Evolutionary conservation across 129 eudicot genomes (phyloP).

Genomic region (Chrysanthemum seticuspe): DNA sequence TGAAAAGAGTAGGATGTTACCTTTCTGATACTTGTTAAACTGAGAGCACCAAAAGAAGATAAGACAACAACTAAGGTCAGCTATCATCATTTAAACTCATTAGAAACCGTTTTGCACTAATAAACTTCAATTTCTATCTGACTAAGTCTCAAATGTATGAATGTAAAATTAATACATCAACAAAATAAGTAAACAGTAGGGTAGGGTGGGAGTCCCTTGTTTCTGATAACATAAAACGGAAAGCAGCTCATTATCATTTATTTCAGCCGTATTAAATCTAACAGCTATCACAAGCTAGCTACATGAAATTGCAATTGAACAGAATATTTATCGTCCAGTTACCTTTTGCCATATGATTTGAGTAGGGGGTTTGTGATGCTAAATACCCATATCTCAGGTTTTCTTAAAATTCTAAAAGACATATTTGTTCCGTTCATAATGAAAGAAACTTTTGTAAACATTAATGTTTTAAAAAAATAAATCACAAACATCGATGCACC

Average conservation of each 20-base stretch:
- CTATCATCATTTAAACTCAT: too few species aligned
- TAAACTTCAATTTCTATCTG: too few species aligned
- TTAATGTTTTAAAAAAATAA: background rate
- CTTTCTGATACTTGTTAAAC: background rate
- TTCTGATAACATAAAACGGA: background rate
- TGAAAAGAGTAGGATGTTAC: background rate
- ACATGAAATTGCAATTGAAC: background rate
- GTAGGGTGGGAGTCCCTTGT: background rate
- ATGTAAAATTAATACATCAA: too few species aligned
- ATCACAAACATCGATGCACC: too few species aligned
- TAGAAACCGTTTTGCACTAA: too few species aligned
- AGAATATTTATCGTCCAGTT: background rate
- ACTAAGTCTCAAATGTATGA: too few species aligned
- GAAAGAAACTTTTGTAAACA: background rate
- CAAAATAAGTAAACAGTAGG: background rate
- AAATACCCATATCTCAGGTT: background rate
- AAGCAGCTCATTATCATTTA: slow-evolving; percentile 3
- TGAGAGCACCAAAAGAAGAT: background rate
- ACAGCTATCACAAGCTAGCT: background rate
- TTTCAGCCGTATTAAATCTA: background rate
- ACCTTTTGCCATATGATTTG: background rate
- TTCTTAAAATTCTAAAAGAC: background rate
- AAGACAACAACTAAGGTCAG: too few species aligned
- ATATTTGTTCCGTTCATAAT: background rate
- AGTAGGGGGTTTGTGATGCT: background rate